A percentile compares a stretch with the other conserved stretches of the same genome.
These are phyloP conservation scores for Neurospora pannonica DNA, from an alignment of 495 filamentous ascomycete species.

Conservation along the genomic window DNA sequence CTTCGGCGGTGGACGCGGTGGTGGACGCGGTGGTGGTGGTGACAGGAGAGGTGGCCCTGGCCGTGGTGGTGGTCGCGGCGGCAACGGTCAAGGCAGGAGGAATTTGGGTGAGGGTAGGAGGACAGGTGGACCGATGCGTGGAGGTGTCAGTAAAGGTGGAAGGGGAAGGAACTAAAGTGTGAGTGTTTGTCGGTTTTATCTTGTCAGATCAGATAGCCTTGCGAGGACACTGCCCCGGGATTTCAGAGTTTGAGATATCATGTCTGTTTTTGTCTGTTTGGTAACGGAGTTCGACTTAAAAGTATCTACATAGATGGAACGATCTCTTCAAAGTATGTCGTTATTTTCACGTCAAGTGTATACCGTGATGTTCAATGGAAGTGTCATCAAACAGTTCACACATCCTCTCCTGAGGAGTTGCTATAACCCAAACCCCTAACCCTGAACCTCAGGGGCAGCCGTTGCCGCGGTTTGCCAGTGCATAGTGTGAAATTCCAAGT, in stretches of 20 bases:
- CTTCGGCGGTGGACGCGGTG: conserved; percentile 13
- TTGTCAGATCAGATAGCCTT: not conserved
- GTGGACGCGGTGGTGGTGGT: conserved; percentile 5
- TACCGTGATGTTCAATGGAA: not conserved
- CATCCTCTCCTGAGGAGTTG: not conserved
- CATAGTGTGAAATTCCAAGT: not conserved
- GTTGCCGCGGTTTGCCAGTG: not conserved
- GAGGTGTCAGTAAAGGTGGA: not conserved
- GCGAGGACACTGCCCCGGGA: not conserved
- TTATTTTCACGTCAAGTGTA: not conserved
- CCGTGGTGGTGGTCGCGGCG: conserved; percentile 8
- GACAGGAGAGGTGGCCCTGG: conserved; percentile 4
- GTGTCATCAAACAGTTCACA: not conserved
- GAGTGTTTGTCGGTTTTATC: not conserved
- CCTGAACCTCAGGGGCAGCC: not conserved
- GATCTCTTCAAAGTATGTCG: not conserved
- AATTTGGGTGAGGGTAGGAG: not conserved
- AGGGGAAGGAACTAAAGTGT: not conserved
- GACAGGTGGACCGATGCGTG: not conserved
- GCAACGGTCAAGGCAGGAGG: not conserved
- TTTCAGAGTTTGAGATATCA: not conserved
- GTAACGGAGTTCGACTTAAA: not conserved
- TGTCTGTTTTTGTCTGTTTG: not conserved
- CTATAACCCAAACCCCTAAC: not conserved
- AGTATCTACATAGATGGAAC: not conserved